A percentile compares a stretch with the other conserved stretches of the same genome.
Conservation (phyloP, 768 basidiomycete genomes). For the Tulasnella sp. region DNA sequence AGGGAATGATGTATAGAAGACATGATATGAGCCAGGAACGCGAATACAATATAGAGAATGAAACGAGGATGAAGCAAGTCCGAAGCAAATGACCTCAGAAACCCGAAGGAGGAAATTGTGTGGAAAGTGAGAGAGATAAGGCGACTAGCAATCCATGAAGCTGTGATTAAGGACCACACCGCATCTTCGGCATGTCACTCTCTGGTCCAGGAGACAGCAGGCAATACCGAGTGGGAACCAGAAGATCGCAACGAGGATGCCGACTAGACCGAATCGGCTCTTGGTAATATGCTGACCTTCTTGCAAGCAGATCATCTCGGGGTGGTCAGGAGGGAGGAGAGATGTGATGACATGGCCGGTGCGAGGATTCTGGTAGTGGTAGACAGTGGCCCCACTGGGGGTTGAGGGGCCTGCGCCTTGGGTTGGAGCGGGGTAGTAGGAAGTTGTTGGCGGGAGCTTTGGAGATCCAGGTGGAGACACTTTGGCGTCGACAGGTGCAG, state of each 20-base stretch:
- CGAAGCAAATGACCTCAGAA: not conserved
- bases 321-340: slow-evolving; percentile 68
- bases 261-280: slow-evolving; percentile 66
- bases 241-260: slow-evolving; percentile 73
- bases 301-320: slow-evolving; percentile 83
- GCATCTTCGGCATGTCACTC: slow-evolving; percentile 43
- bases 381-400: slow-evolving; percentile 43
- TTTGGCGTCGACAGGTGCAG: not conserved
- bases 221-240: slow-evolving; percentile 86
- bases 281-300: slow-evolving; percentile 61
- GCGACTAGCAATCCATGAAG: slow-evolving; percentile 12
- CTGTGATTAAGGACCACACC: slow-evolving; percentile 7
- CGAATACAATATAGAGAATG: not conserved
- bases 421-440: slow-evolving; percentile 8
- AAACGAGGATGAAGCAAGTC: not conserved
- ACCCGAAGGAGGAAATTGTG: not conserved
- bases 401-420: not conserved
- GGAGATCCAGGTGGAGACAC: not conserved
- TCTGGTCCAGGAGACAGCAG: slow-evolving; percentile 69
- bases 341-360: slow-evolving; percentile 60
- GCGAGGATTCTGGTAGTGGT: slow-evolving; percentile 62
- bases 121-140: not conserved
- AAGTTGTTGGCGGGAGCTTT: not conserved
- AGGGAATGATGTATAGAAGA: slow-evolving; percentile 1
- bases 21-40: not conserved